A percentile compares a stretch with the other conserved stretches of the same genome.
These are phyloP conservation scores for Papiliotrema nemorosa DNA, from an alignment of 1,284 basidiomycete species.

Conservation along the genomic window DNA sequence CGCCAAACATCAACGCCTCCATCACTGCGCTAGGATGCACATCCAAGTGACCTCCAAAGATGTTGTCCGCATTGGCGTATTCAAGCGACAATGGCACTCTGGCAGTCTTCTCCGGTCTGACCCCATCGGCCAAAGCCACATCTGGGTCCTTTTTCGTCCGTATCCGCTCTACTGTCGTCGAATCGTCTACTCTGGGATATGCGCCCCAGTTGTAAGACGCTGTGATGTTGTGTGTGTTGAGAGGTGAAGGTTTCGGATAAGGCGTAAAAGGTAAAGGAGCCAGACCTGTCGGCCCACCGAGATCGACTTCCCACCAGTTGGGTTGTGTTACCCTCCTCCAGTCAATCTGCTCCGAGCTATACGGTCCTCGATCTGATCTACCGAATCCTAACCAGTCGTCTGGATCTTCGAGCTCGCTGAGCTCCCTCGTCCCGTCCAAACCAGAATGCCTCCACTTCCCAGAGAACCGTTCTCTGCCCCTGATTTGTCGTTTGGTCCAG, in stretches of 20 bases:
- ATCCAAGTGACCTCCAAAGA: constrained; percentile 25
- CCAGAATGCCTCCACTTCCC: constrained; percentile 47
- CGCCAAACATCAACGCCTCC: constrained; percentile 29
- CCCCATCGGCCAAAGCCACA: constrained; percentile 24
- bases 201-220: constrained; percentile 29
- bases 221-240: constrained; percentile 26
- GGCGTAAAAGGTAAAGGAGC: constrained; percentile 27
- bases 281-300: constrained; percentile 32
- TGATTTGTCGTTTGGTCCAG: constrained; percentile 38
- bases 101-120: constrained; percentile 17
- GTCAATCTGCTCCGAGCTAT: constrained; percentile 21
- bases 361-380: constrained; percentile 5
- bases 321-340: constrained; percentile 33
- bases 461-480: constrained; percentile 42
- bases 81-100: no score
- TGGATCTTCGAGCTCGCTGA: constrained; percentile 46
- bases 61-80: constrained; percentile 16
- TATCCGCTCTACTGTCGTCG: constrained; percentile 12
- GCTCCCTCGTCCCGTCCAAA: constrained; percentile 38
- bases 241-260: constrained; percentile 14
- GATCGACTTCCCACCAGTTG: constrained; percentile 41
- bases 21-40: constrained; percentile 12
- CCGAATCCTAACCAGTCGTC: constrained; percentile 24
- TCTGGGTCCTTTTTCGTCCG: background rate
- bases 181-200: constrained; percentile 30